Evolutionary conservation across 2,329 filamentous ascomycete genomes (phyloP).

Genomic region (Colletotrichum sp.): DNA sequence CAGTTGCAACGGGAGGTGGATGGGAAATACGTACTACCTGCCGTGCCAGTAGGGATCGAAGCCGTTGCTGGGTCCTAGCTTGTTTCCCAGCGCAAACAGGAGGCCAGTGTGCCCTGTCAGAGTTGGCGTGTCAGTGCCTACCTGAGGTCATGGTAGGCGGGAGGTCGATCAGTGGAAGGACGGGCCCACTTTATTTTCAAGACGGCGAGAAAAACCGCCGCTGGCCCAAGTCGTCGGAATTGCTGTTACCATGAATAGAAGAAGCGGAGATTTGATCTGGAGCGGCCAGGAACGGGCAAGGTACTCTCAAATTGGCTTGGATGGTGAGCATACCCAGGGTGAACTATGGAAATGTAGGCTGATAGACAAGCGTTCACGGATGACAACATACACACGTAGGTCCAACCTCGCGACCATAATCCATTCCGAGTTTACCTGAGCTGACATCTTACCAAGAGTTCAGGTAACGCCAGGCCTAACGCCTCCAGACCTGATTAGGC

Average conservation of each 20-base stretch:
- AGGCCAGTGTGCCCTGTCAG: not conserved
- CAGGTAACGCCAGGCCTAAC: not conserved
- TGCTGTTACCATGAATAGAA: not conserved
- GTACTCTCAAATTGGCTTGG: not conserved
- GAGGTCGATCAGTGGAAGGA: not conserved
- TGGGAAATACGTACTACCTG: not conserved
- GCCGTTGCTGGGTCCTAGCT: not conserved
- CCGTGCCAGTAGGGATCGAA: constrained; percentile 2
- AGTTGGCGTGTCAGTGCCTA: not conserved
- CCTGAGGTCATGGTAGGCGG: not conserved
- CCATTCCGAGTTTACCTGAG: not conserved
- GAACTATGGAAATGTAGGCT: not conserved
- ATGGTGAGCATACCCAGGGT: not conserved
- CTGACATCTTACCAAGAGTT: not conserved
- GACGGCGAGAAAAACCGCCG: not conserved
- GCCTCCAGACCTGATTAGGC: not conserved
- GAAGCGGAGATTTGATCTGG: not conserved
- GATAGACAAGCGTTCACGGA: not conserved
- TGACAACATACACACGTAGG: not conserved
- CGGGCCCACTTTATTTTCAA: not conserved
- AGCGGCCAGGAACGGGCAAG: not conserved
- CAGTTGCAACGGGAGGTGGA: not conserved
- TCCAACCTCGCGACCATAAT: not conserved
- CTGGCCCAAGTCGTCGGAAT: constrained; percentile 3
- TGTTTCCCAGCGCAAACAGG: not conserved